Evolutionary conservation across 306 rosid species (phyloP), one percentile per base, ranked within the genome.

Genomic region (Trifolium repens): DNA sequence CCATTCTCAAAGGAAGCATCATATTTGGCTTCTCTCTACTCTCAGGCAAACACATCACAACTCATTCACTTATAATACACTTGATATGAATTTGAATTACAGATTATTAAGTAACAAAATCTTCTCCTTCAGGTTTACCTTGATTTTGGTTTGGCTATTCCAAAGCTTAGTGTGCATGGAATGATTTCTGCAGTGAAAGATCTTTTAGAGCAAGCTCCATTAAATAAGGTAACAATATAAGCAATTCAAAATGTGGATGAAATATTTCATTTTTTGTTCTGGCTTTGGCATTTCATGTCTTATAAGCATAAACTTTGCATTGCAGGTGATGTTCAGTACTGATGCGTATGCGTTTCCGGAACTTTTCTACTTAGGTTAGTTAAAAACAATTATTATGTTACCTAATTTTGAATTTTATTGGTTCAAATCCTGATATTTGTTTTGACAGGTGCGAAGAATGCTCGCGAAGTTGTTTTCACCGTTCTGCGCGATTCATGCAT

Each of bases 1-100:
- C 98, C 97, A 8, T 94, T 88, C 84, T 89, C 97, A 32, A 91
- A 80, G 89, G 98, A 94, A 84, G 98, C 97, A 14, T 94, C 98
- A 71, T 87, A 89, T 81, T 87, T 94, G 15, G 94, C 98, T 68
- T 87, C 97, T 68, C 80, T 90, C 80, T 94, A 91, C 79, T 74
- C 94, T 47, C 97, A 90, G 92, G 98, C 85, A 86, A 76, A 69
- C 35, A 44, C 60, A 27, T 39, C 37, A 57, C 53, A 40, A 42
- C 71, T 58, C 44, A 58, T 10, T 74, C 34, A 54, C 66, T 77
- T 73, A 67, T 54, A 52, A 52, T 69, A 22, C 49, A 22, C 49
- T 77, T 22, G 0, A 42, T 60, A 10, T 30, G 54, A 55, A 32
- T 67, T 77, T 80, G 64, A 34, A 47, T 78, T 9, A 17, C 5